Percentiles rank a stretch among this genome's conserved stretches.
phyloP scores from a whole-genome alignment of 139 green algal species.

The Deuterostichococcus epilithicus region DNA sequence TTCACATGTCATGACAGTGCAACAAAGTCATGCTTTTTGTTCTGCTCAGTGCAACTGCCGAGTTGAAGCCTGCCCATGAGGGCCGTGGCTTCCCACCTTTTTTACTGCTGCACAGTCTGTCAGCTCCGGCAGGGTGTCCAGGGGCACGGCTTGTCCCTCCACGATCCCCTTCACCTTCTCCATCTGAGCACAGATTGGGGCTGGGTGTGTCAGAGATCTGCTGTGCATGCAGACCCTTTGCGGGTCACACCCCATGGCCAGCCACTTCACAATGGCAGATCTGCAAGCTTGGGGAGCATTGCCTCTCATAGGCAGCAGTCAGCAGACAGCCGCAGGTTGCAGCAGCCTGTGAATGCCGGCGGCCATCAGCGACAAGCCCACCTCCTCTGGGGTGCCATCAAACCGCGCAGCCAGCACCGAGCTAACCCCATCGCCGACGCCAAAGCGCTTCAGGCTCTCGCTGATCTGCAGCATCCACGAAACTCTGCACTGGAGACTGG shows the following conservation, averaged over 20 bases:
- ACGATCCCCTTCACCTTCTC: conserved; percentile 12
- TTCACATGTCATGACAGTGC: not conserved
- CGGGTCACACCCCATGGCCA: too few relatives aligned
- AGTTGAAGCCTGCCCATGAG: not conserved
- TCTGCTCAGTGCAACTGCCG: not conserved
- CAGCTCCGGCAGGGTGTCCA: conserved; percentile 13
- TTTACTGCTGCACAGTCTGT: conserved; percentile 15
- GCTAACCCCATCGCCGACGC: conserved; percentile 35
- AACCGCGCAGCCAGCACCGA: conserved; percentile 51
- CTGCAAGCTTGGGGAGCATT: too few relatives aligned
- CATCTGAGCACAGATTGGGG: not conserved
- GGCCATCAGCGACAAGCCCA: conserved; percentile 5
- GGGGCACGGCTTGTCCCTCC: not conserved
- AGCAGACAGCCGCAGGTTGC: not conserved
- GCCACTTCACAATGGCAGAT: too few relatives aligned
- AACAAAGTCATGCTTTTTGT: not conserved
- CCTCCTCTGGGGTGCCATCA: conserved; percentile 43
- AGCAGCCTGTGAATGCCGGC: not conserved
- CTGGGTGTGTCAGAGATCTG: not conserved
- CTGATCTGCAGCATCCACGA: conserved; percentile 38
- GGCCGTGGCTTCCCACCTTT: too few relatives aligned
- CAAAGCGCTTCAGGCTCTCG: conserved; percentile 50
- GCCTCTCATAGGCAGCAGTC: too few relatives aligned
- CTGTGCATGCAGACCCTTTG: too few relatives aligned
- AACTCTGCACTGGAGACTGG: not conserved